A percentile compares a stretch with the other conserved stretches of the same genome.
These are phyloP conservation scores for Austropuccinia psidii DNA, from an alignment of 1,284 basidiomycete genomes.

Conservation along the genomic window DNA sequence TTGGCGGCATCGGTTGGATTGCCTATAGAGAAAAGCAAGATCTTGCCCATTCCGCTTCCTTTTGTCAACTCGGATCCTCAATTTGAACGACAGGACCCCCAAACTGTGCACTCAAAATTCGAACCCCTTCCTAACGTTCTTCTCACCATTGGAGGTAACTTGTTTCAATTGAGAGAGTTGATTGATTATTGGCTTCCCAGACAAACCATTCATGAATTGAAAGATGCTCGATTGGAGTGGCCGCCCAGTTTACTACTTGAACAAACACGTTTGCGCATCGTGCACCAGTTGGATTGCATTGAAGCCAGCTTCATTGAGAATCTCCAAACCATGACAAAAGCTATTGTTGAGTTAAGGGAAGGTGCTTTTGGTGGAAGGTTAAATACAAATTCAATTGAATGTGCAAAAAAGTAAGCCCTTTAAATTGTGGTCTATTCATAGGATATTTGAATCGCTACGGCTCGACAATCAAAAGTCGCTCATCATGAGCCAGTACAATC, in stretches of 20 bases:
- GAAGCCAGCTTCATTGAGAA: conserved; percentile 16
- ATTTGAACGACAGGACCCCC: conserved; percentile 26
- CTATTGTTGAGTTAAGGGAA: conserved; percentile 25
- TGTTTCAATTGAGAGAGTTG: conserved; percentile 29
- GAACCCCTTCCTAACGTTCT: background rate
- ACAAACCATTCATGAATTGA: background rate
- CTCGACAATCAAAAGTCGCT: no score
- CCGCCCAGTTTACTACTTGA: conserved; percentile 21
- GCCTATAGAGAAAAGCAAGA: background rate
- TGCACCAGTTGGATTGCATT: conserved; percentile 12
- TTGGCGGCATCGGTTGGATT: background rate
- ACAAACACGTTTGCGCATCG: conserved; percentile 13
- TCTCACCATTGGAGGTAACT: conserved; percentile 8
- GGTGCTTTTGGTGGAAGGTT: conserved; percentile 34
- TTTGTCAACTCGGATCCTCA: background rate
- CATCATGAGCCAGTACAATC: no score
- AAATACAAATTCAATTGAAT: conserved; percentile 12
- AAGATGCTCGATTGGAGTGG: conserved; percentile 5
- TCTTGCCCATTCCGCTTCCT: conserved; percentile 1
- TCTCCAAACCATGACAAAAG: conserved; percentile 19
- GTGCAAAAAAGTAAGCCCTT: conserved; percentile 17
- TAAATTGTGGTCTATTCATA: no score
- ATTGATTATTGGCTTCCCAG: conserved; percentile 32
- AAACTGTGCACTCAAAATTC: conserved; percentile 9
- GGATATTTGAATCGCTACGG: no score